Conservation (phyloP, 331 rosid species). For the Pyracantha coccinea region DNA sequence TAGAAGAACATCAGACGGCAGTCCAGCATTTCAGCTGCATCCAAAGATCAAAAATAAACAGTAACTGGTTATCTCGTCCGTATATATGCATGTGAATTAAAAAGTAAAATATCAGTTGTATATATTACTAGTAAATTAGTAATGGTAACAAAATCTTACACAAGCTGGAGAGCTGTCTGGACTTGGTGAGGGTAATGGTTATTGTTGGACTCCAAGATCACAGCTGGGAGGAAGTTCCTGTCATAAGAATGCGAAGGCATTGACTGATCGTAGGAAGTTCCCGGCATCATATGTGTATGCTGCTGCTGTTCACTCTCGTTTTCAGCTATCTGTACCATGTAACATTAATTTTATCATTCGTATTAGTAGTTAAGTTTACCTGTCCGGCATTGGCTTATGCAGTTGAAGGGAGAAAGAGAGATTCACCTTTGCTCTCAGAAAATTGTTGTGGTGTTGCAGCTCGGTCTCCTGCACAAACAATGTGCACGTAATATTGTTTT, state of each 20-base stretch:
- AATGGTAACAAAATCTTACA: constrained; percentile 31
- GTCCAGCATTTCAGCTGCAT: constrained; percentile 17
- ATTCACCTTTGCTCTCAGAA: constrained; percentile 72
- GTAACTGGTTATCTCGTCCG: not conserved
- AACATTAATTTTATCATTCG: not conserved
- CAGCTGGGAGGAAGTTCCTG: constrained; percentile 41
- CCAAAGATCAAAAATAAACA: not conserved
- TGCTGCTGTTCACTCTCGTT: constrained; percentile 60
- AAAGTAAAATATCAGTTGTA: too few species aligned
- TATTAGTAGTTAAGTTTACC: not conserved
- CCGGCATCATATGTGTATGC: constrained; percentile 50
- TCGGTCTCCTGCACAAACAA: constrained; percentile 64
- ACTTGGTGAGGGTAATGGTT: constrained; percentile 53
- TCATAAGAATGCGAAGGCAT: constrained; percentile 46
- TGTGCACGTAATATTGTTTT: not conserved
- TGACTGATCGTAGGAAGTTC: constrained; percentile 35
- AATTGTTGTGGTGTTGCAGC: constrained; percentile 78
- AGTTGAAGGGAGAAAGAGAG: not conserved
- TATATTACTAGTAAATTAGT: too few species aligned
- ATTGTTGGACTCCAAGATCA: constrained; percentile 38
- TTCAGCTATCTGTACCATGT: constrained; percentile 60
- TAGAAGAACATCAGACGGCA: not conserved
- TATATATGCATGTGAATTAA: too few species aligned
- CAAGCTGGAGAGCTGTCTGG: constrained; percentile 75
- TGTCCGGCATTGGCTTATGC: too few species aligned